Percentiles rank a stretch among this genome's conserved stretches.
Evolutionary conservation across 352 stramenopile genomes (phyloP).

Genomic region (Plasmopara muralis): DNA sequence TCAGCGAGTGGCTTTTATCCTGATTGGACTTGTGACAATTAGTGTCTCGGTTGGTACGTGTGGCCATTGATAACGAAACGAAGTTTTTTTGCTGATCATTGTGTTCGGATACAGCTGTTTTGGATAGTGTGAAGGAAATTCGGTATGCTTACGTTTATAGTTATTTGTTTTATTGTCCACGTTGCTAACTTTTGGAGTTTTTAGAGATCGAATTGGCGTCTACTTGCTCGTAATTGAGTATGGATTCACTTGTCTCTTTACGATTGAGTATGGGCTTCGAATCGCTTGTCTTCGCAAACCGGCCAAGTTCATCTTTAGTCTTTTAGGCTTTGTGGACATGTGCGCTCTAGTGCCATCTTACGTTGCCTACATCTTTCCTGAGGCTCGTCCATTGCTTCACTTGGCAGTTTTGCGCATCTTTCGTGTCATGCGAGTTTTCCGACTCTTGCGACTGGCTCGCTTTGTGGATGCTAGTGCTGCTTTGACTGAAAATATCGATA

Average conservation of each 20-base stretch:
- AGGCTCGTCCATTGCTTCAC: slow-evolving; percentile 57
- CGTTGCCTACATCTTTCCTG: slow-evolving; percentile 54
- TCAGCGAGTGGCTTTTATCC: slow-evolving; percentile 52
- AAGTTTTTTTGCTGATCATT: slow-evolving; percentile 1
- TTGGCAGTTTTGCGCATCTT: slow-evolving; percentile 73
- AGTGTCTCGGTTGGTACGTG: slow-evolving; percentile 54
- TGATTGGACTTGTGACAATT: slow-evolving; percentile 64
- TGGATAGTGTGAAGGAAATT: slow-evolving; percentile 67
- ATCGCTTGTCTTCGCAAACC: slow-evolving; percentile 57
- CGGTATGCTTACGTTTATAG: slow-evolving; percentile 20
- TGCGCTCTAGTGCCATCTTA: slow-evolving; percentile 77
- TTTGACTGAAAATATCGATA: slow-evolving; percentile 70
- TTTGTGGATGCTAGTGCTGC: slow-evolving; percentile 69
- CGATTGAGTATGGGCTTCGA: slow-evolving; percentile 67
- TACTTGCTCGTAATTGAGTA: slow-evolving; percentile 64
- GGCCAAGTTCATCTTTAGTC: slow-evolving; percentile 53
- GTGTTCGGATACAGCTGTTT: slow-evolving; percentile 30
- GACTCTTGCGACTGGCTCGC: slow-evolving; percentile 57
- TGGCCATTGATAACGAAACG: not conserved
- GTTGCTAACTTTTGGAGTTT: not conserved
- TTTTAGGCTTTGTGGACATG: slow-evolving; percentile 72
- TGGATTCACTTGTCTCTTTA: slow-evolving; percentile 78
- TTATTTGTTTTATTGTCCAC: slow-evolving; percentile 2
- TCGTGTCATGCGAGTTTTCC: slow-evolving; percentile 75
- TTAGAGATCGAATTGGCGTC: slow-evolving; percentile 50